Evolutionary conservation across 345 rosid genomes (phyloP), one percentile per base, ranked within the genome.

Genomic region (Adansonia digitata): DNA sequence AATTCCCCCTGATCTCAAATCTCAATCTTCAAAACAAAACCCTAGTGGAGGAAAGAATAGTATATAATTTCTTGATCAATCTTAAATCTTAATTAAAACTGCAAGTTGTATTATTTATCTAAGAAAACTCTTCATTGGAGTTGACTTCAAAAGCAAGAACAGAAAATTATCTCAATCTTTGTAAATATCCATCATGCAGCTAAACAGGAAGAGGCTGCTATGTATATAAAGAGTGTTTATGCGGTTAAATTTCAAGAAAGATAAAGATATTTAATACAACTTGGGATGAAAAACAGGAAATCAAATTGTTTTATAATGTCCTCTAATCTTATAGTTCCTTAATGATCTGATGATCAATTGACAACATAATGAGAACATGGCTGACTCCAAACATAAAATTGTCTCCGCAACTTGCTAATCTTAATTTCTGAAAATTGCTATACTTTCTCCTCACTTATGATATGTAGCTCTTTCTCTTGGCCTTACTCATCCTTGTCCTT

Each of bases 401-500:
- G 43, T 26, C 17, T 34, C 40, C 1, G 69, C 77, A 75, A 80
- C 71, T 80, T 80, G 79, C 57, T 60, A 37, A 43, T 65, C 24
- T 73, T 55, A 55, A 52, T n/a, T 52, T 52, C 15, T 56, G 71
- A 37, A 34, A 66, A 31, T 1, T 31, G 34, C 1, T 3, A 31
- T 31, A 60, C n/a, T n/a, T n/a, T n/a, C n/a, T n/a, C n/a, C n/a
- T n/a, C n/a, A n/a, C n/a, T n/a, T n/a, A n/a, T n/a, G n/a, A n/a
- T n/a, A 56, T 31, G 11, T 63, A 68, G 56, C 78, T 67, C 67
- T 42, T 42, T 69, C 35, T 48, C 39, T 52, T 42, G 57, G 27
- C 13, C 37, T n/a, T 60, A 56, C 60, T 63, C 61, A 34, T 26
- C 5, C 27, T 56, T 26, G 48, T 37, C 3, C 31, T 31, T 60